Conservation (phyloP, 2,329 filamentous ascomycete species). For the Pseudogymnoascus sp. region DNA sequence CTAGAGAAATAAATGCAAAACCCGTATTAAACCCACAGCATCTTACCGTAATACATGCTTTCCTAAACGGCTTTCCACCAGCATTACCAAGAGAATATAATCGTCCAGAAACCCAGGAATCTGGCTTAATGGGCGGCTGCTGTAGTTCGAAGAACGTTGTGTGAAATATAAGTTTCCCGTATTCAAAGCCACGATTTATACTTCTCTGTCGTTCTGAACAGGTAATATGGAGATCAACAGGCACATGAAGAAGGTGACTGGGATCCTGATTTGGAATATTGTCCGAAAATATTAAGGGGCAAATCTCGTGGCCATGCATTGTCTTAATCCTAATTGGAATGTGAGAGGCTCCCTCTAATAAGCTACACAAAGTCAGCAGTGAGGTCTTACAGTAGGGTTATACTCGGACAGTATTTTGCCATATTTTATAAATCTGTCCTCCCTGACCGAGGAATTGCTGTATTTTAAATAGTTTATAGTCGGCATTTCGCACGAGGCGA, state of each 20-base stretch:
- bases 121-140: constrained; percentile 34
- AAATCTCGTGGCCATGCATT: neutral
- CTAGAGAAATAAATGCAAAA: neutral
- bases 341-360: neutral
- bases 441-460: neutral
- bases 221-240: neutral
- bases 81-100: constrained; percentile 26
- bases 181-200: neutral
- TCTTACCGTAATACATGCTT: neutral
- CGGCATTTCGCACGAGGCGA: neutral
- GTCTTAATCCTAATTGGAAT: neutral
- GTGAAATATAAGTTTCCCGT: neutral
- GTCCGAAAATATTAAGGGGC: neutral
- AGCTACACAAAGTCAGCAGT: neutral
- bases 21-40: neutral
- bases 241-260: neutral
- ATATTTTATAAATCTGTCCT: neutral
- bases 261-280: too few species aligned
- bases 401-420: neutral
- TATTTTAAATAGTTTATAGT: neutral
- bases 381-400: neutral
- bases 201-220: neutral
- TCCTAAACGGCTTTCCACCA: neutral
- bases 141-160: neutral
- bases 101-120: constrained; percentile 44